Conservation (phyloP, 306 rosid genomes). For the Calophaca sinica region DNA sequence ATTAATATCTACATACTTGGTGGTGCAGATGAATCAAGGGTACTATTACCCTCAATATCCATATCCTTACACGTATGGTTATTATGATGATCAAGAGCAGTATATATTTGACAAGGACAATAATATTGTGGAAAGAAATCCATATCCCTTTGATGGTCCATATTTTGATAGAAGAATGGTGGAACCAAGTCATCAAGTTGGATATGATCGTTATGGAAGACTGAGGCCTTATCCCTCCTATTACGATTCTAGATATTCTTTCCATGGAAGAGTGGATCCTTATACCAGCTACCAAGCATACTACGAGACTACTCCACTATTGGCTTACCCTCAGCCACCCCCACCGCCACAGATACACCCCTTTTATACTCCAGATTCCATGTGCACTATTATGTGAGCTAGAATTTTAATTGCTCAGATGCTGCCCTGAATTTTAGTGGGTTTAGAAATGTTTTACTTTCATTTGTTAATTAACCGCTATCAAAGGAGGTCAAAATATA, state of each 20-base stretch:
- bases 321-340: conserved; percentile 41
- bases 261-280: conserved; percentile 39
- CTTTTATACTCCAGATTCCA: conserved; percentile 14
- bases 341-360: conserved; percentile 18
- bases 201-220: conserved; percentile 14
- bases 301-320: conserved; percentile 30
- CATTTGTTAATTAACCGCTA: not conserved
- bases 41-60: conserved; percentile 7
- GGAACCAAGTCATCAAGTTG: not conserved
- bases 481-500: no score
- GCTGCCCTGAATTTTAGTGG: not conserved
- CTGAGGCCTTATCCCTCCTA: not conserved
- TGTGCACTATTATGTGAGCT: conserved; percentile 39
- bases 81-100: not conserved
- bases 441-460: not conserved
- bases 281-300: conserved; percentile 25
- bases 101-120: conserved; percentile 8
- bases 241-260: conserved; percentile 25
- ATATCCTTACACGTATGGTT: conserved; percentile 2
- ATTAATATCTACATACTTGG: not conserved
- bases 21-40: not conserved
- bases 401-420: not conserved
- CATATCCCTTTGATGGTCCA: conserved; percentile 48
- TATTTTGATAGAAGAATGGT: conserved; percentile 43
- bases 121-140: conserved; percentile 41